phyloP scores from a whole-genome alignment of 2,329 filamentous ascomycete genomes.

The Fusarium sublunatum region DNA sequence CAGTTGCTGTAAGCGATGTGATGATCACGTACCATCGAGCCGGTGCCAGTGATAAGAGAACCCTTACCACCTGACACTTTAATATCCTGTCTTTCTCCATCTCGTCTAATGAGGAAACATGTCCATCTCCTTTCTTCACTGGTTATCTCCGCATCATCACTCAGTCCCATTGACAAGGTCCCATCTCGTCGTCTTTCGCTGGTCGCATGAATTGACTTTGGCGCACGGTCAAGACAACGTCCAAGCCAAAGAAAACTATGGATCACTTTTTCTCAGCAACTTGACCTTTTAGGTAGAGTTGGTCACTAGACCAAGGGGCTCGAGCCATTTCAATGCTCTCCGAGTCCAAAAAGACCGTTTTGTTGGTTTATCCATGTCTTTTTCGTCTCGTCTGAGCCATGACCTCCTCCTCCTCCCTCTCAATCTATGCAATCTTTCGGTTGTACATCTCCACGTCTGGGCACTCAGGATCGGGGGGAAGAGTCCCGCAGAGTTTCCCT shows the following conservation, averaged over 20 bases:
- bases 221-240: conserved; percentile 35
- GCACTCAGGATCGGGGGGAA: neutral
- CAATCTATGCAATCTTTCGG: conserved; percentile 5
- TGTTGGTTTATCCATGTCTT: neutral
- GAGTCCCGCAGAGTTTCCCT: neutral
- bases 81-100: neutral
- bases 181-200: conserved; percentile 1
- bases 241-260: conserved; percentile 1
- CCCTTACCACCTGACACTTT: conserved; percentile 11
- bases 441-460: neutral
- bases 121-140: neutral
- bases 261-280: conserved; percentile 9
- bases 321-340: neutral
- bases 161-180: conserved; percentile 12
- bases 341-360: neutral
- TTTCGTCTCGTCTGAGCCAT: neutral
- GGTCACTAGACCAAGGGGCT: neutral
- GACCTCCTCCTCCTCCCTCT: too few species aligned
- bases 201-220: conserved; percentile 39
- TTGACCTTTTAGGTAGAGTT: conserved; percentile 8
- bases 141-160: neutral
- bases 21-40: conserved; percentile 17
- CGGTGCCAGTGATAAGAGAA: conserved; percentile 6
- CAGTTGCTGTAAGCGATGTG: conserved; percentile 23
- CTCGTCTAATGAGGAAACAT: conserved; percentile 1